Percentiles rank a stretch among this genome's conserved stretches.
Evolutionary conservation across 148 eudicot species (phyloP).

Genomic region (Persicaria maculosa): DNA sequence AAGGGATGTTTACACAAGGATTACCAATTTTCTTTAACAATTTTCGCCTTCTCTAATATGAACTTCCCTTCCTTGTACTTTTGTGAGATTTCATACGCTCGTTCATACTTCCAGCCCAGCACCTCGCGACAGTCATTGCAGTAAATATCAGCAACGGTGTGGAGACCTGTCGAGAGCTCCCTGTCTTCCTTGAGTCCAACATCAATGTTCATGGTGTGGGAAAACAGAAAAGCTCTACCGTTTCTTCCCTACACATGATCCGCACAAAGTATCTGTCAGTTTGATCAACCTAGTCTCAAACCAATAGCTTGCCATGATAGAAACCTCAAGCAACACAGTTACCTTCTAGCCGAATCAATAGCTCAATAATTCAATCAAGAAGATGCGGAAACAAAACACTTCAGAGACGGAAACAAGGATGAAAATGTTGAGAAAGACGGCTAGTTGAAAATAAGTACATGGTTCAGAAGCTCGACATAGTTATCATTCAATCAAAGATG

Average conservation of each 20-base stretch:
- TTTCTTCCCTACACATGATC: conserved; percentile 21
- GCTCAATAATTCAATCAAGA: not conserved
- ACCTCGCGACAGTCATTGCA: conserved; percentile 38
- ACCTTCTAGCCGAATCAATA: not conserved
- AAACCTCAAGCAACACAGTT: not conserved
- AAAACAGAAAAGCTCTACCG: conserved; percentile 50
- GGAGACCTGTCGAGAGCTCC: conserved; percentile 42
- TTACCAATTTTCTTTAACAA: conserved; percentile 24
- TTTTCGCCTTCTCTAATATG: conserved; percentile 38
- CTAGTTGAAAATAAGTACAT: not conserved
- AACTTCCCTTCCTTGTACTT: conserved; percentile 45
- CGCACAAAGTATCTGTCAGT: not conserved
- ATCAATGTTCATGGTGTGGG: conserved; percentile 36
- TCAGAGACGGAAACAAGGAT: not conserved
- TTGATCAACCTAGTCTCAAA: not conserved
- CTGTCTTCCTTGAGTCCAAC: conserved; percentile 39
- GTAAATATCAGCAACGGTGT: conserved; percentile 46
- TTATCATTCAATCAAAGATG: no score
- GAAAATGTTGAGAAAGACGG: not conserved
- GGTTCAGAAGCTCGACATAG: not conserved
- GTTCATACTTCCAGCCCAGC: conserved; percentile 51
- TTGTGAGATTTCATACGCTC: conserved; percentile 30
- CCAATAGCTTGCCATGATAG: not conserved
- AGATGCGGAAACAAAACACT: not conserved
- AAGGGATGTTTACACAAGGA: not conserved